Evolutionary conservation across 202 grass and related monocot species (phyloP), one percentile per base, ranked within the genome.

Genomic region (Setaria viridis): DNA sequence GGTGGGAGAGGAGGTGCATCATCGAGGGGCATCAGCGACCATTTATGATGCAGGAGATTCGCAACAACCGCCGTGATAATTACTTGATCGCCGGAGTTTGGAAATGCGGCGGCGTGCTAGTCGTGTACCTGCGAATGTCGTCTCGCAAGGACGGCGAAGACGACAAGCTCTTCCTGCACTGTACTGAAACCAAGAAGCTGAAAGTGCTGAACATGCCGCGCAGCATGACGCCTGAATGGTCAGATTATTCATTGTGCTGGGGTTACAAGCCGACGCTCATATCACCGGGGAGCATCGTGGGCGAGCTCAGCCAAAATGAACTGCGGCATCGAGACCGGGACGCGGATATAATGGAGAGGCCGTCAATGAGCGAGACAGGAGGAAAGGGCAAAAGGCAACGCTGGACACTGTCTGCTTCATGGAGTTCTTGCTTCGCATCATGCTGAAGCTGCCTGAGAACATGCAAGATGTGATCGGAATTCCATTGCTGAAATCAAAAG

Each of bases 331-430:
- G 39, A 11, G 25, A 20, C 39, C 1, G 15, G 9, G 32, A 39
- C 15, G 39, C 39, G 0, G 5, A 82, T n/a, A 32, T 72, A 15
- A 45, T 82, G 53, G 80, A 25, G 11, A 47, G n/a, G 53, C 67
- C 12, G 37, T 60, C 21, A 48, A 5, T 6, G 51, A 81, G 20
- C 30, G 5, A 39, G 9, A 70, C 12, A 70, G 5, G 79, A 43
- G 65, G 79, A 70, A 30, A 19, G 79, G 66, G 35, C 65, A 58
- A 8, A 4, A 81, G 30, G 11, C 13, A 21, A 45, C 50, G 4
- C 65, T 81, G 12, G 14, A 29, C 34, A 58, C 50, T 6, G 79
- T 81, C 65, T 50, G 37, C 37, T 70, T 70, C 50, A 81, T 70
- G 79, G 37, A 39, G 25, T 71, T 82, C 21, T 62, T 72, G 80